Evolutionary conservation across 1,284 basidiomycete species (phyloP).

Genomic region (Boletus albobrunnescens): DNA sequence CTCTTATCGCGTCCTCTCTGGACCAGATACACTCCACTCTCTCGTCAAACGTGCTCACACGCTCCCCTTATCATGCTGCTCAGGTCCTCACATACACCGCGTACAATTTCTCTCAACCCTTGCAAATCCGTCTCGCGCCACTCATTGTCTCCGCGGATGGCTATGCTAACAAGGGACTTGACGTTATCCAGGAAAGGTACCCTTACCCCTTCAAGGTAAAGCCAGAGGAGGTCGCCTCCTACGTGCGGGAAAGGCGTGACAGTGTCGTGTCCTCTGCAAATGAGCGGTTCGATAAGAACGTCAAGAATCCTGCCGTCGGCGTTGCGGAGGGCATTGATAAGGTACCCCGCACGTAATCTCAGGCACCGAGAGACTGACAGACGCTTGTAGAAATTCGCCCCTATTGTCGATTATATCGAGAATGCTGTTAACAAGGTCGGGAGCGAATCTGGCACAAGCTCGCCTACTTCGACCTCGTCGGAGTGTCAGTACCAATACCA

Average conservation of each 20-base stretch:
- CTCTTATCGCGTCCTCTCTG: slow-evolving; percentile 61
- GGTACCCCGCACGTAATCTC: slow-evolving; percentile 39
- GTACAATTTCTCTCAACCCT: slow-evolving; percentile 57
- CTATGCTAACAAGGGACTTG: slow-evolving; percentile 67
- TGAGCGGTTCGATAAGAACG: slow-evolving; percentile 62
- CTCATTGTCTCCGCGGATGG: slow-evolving; percentile 59
- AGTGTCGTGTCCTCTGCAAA: slow-evolving; percentile 54
- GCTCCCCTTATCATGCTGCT: slow-evolving; percentile 59
- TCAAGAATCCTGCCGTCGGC: slow-evolving; percentile 58
- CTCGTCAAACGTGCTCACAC: slow-evolving; percentile 55
- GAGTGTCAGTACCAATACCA: slow-evolving; percentile 69
- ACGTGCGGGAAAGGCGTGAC: slow-evolving; percentile 53
- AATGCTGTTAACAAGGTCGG: slow-evolving; percentile 54
- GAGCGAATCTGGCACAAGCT: slow-evolving; percentile 41
- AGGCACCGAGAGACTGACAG: slow-evolving; percentile 14
- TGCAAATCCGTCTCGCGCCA: slow-evolving; percentile 62
- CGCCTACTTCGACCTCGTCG: slow-evolving; percentile 32
- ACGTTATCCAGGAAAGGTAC: slow-evolving; percentile 66
- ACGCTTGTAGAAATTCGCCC: slow-evolving; percentile 54
- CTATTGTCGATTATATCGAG: slow-evolving; percentile 68
- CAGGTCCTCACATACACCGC: slow-evolving; percentile 56
- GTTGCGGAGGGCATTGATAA: slow-evolving; percentile 70
- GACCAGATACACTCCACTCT: slow-evolving; percentile 57
- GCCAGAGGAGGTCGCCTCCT: slow-evolving; percentile 64
- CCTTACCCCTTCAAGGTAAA: slow-evolving; percentile 72